A percentile compares a stretch with the other conserved stretches of the same genome.
phyloP scores from a whole-genome alignment of 2,329 filamentous ascomycete genomes.

The Coleophoma eucalyptorum region DNA sequence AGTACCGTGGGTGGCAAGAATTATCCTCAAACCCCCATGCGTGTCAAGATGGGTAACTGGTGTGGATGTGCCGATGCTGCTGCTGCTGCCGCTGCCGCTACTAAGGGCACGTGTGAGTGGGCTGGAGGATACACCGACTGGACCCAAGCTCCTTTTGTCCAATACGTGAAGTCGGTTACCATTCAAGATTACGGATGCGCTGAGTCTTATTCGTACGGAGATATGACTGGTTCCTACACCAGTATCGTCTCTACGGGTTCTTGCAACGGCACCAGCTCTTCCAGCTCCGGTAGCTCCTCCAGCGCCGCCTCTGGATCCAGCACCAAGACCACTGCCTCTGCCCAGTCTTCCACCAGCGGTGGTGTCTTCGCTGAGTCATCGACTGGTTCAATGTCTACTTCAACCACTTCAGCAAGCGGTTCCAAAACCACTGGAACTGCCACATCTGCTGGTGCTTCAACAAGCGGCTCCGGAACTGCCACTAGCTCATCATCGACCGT shows the following conservation, averaged over 20 bases:
- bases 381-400: constrained; percentile 5
- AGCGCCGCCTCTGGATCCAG: neutral
- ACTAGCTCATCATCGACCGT: neutral
- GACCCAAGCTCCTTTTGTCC: constrained; percentile 41
- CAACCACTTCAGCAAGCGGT: constrained; percentile 4
- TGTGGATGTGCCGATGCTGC: constrained; percentile 26
- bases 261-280: constrained; percentile 11
- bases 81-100: constrained; percentile 36
- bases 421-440: constrained; percentile 3
- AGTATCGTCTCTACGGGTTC: constrained; percentile 37
- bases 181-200: constrained; percentile 48
- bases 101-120: constrained; percentile 62
- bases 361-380: constrained; percentile 4
- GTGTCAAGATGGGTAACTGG: constrained; percentile 59
- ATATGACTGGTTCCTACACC: constrained; percentile 40
- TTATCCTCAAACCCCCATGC: constrained; percentile 70
- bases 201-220: constrained; percentile 43
- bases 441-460: constrained; percentile 4
- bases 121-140: constrained; percentile 54
- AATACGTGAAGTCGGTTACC: constrained; percentile 45
- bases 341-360: constrained; percentile 2
- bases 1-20: constrained; percentile 44
- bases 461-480: neutral
- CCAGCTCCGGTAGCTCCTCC: constrained; percentile 1
- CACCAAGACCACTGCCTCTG: constrained; percentile 1